Evolutionary conservation across 2,329 filamentous ascomycete genomes (phyloP).

Genomic region (Chrysoporthe deuterocubensis): DNA sequence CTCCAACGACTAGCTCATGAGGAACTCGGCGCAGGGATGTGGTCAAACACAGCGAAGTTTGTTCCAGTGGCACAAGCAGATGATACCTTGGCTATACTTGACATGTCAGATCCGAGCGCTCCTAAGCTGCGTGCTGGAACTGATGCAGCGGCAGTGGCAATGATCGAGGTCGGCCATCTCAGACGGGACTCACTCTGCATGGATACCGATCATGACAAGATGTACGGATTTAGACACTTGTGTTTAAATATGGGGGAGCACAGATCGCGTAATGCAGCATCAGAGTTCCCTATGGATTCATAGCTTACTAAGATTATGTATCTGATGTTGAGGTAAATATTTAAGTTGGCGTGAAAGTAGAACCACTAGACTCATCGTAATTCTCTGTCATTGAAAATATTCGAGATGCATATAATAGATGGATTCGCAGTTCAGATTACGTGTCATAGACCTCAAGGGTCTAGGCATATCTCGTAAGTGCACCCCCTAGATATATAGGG

Average conservation of each 20-base stretch:
- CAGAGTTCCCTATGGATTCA: background rate
- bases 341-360: background rate
- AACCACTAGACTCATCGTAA: background rate
- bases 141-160: background rate
- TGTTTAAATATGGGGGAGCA: background rate
- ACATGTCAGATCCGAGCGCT: background rate
- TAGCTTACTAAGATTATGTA: background rate
- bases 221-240: background rate
- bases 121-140: background rate
- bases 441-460: too few species aligned
- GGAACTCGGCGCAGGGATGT: background rate
- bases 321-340: background rate
- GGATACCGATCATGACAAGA: background rate
- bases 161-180: background rate
- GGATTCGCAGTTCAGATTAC: too few species aligned
- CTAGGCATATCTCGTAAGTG: too few species aligned
- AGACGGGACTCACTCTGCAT: conserved; percentile 7
- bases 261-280: background rate
- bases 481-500: too few species aligned
- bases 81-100: background rate
- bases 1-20: conserved; percentile 8
- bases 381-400: background rate
- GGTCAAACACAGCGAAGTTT: background rate
- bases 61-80: background rate
- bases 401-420: background rate